Evolutionary conservation across 2,329 filamentous ascomycete genomes (phyloP), one percentile per base, ranked within the genome.

Genomic region (Hysterium pulicare): DNA sequence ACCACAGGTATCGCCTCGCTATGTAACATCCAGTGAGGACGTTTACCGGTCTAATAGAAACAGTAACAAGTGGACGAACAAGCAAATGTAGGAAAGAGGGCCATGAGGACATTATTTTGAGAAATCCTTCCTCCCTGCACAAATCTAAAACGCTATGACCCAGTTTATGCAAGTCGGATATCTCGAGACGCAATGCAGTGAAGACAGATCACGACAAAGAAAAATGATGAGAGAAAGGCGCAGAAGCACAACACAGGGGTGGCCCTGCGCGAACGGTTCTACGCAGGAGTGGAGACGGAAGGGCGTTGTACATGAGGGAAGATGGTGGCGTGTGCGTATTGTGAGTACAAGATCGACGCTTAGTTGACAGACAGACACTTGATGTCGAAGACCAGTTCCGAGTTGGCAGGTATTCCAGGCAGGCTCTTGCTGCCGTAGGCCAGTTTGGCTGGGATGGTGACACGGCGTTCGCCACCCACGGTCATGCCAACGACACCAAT

Each of bases 401-500:
- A 91, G 81, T 97, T 96, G 58, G 78, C 79, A 19, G 93, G 93
- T 58, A 98, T 97, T 54, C 86, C 90, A 38, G 89, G 86, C 19
- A 87, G 71, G 48, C 78, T 75, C 74, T 87, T 86, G 72, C 81
- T 90, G 71, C 94, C 93, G 70, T 98, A 98, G 59, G 86, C 94
- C 45, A 91, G 82, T 59, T 85, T 75, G 36, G 93, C 77, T 36
- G 94, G 94, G 61, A 98, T 90, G 50, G 83, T 90, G 61, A 98
- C 78, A 56, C 93, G 85, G 61, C 93, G 88, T 79, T 98, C 94
- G 60, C 89, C 90, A 62, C 93, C 93, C 55, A 90, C 84, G 56
- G 84, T 77, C 89, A 98, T 96, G 71, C 94, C 94, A 55, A 80
- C 78, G 57, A 98, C 76, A 72, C 93, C 93, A 53, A 97, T 81